Base-by-base conservation (phyloP, 768 basidiomycete genomes). In the Cystofilobasidium macerans region DNA sequence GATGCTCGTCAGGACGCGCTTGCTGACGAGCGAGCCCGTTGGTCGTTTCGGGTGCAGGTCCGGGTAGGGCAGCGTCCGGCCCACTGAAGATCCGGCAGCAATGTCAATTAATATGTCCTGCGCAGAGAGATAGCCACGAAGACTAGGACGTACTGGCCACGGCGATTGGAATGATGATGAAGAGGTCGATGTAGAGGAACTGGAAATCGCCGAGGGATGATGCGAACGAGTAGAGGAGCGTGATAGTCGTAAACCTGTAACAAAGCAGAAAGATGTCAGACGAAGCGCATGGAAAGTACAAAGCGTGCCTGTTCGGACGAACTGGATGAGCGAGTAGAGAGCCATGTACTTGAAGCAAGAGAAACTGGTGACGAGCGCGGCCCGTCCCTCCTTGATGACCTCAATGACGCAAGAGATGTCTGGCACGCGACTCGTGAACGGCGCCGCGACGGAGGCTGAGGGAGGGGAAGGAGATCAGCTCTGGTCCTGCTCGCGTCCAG, bases 291-390 rank as follows among this genome's bases (percentile, higher is more conserved):
- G 38, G 38, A 40, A 8, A 8, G 38, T 40, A 16, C 16, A 40
- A n/a, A n/a, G n/a, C n/a, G n/a, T n/a, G 26, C 3, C 26, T 22
- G 36, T 0, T 3, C 0, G 1, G 35, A 64, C 64, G 26, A 2
- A 66, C 75, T 99, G 95, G 61, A 99, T 99, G 70, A 99, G 81
- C 16, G 95, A 99, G 77, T 98, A 99, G 51, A 99, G 77, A 0
- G 95, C 95, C 94, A 99, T 99, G 73, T 97, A 99, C 77, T 99
- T 99, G 84, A 99, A 99, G 78, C 94, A 98, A 70, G 91, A 93
- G 77, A 99, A 99, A 75, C 91, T 94, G 1, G 95, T 98, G 61
- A 95, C 94, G 61, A 99, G 80, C 0, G 95, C 94, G 11, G 91
- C 89, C 51, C 95, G 82, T 11, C 95, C 95, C 74, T 99, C 94